A percentile compares a stretch with the other conserved stretches of the same genome.
Evolutionary conservation across 768 basidiomycete species (phyloP).

Genomic region (Leucocoprinus leucothites): DNA sequence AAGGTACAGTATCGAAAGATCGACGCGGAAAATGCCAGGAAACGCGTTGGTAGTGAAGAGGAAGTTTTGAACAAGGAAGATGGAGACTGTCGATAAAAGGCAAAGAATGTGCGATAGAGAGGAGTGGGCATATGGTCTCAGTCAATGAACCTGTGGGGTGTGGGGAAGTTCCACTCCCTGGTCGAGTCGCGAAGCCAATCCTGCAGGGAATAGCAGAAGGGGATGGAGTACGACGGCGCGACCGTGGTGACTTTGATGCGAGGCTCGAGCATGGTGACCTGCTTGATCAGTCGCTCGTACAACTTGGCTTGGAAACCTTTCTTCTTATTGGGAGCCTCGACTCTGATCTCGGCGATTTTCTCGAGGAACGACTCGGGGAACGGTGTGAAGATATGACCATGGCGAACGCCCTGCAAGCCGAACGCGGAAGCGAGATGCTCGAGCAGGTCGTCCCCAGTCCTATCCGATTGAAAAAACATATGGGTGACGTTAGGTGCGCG

Average conservation of each 20-base stretch:
- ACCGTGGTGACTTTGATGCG: constrained; percentile 3
- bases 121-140: too few species aligned
- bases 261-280: neutral
- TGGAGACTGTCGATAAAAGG: too few species aligned
- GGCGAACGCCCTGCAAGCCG: neutral
- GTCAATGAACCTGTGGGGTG: neutral
- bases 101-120: too few species aligned
- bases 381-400: neutral
- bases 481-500: constrained; percentile 11
- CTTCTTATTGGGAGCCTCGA: constrained; percentile 7
- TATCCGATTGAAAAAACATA: constrained; percentile 2
- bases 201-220: neutral
- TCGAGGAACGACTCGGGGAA: neutral
- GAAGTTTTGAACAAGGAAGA: too few species aligned
- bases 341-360: neutral
- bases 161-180: neutral
- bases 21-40: too few species aligned
- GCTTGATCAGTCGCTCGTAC: neutral
- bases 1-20: too few species aligned
- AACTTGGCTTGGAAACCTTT: neutral
- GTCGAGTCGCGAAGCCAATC: constrained; percentile 6
- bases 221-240: neutral
- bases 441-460: constrained; percentile 1
- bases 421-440: neutral
- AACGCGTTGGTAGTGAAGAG: too few species aligned